These are phyloP conservation scores for Vachellia pachyceras DNA, from an alignment of 306 rosid genomes.

Conservation along the genomic window DNA sequence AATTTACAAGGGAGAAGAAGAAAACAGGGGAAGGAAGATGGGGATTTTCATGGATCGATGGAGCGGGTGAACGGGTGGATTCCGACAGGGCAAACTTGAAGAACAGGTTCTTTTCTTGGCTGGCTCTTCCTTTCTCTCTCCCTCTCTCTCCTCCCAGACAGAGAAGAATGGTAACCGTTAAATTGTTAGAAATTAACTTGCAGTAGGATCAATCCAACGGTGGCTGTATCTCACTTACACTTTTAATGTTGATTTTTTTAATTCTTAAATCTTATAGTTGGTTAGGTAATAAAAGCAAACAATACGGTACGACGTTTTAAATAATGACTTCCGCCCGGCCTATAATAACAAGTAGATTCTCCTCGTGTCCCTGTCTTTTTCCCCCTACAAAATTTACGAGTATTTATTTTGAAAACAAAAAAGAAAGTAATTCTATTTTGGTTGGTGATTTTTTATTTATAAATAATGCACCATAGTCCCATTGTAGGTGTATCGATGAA, in stretches of 20 bases:
- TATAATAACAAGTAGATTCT: neutral
- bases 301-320: slow-evolving; percentile 15
- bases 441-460: neutral
- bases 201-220: slow-evolving; percentile 59
- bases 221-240: neutral
- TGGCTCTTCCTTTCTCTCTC: slow-evolving; percentile 22
- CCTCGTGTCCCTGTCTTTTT: neutral
- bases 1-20: slow-evolving; percentile 26
- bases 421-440: neutral
- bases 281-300: slow-evolving; percentile 5
- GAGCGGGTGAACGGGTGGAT: slow-evolving; percentile 34
- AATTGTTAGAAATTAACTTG: slow-evolving; percentile 34
- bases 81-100: slow-evolving; percentile 57
- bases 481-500: too few relatives aligned
- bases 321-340: neutral
- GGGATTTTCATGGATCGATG: slow-evolving; percentile 31
- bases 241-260: neutral
- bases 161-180: slow-evolving; percentile 54
- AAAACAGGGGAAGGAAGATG: slow-evolving; percentile 37
- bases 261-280: neutral
- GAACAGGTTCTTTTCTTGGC: slow-evolving; percentile 67
- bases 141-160: slow-evolving; percentile 33
- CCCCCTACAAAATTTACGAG: too few relatives aligned
- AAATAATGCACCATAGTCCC: too few relatives aligned
- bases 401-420: neutral